Evolutionary conservation across 345 rosid genomes (phyloP).

Genomic region (Acer saccharum): DNA sequence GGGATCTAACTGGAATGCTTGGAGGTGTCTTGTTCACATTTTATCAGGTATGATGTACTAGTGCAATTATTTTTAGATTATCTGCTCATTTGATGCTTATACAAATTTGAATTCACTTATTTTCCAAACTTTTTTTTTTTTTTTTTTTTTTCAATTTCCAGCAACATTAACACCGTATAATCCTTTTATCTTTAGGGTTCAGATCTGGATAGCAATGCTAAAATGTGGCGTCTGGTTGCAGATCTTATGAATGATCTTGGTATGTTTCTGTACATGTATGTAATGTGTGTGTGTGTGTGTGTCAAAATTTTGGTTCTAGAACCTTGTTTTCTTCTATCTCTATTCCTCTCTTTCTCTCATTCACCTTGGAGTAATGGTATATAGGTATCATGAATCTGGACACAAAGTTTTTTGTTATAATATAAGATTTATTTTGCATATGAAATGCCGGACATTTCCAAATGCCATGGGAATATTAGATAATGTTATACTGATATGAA

Average conservation of each 20-base stretch:
- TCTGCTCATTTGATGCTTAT: conserved; percentile 1
- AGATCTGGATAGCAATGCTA: conserved; percentile 86
- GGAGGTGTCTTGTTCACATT: conserved; percentile 94
- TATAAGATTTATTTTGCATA: background rate
- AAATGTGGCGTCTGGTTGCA: conserved; percentile 97
- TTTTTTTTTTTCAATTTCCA: background rate
- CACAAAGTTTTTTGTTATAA: background rate
- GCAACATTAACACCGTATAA: conserved; percentile 9
- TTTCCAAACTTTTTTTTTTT: background rate
- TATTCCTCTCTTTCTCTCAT: background rate
- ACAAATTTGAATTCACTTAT: background rate
- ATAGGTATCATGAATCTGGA: background rate
- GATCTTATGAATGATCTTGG: conserved; percentile 97
- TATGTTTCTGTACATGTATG: conserved; percentile 29
- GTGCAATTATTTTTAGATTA: background rate
- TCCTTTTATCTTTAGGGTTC: conserved; percentile 64
- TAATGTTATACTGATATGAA: background rate
- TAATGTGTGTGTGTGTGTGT: background rate
- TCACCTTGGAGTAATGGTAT: background rate
- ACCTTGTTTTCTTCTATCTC: background rate
- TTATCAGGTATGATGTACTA: conserved; percentile 59
- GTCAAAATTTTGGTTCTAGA: background rate
- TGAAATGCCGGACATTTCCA: background rate
- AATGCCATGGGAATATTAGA: background rate
- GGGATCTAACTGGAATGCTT: conserved; percentile 96